Evolutionary conservation across 331 rosid species (phyloP).

Genomic region (Phaseolus coccineus): DNA sequence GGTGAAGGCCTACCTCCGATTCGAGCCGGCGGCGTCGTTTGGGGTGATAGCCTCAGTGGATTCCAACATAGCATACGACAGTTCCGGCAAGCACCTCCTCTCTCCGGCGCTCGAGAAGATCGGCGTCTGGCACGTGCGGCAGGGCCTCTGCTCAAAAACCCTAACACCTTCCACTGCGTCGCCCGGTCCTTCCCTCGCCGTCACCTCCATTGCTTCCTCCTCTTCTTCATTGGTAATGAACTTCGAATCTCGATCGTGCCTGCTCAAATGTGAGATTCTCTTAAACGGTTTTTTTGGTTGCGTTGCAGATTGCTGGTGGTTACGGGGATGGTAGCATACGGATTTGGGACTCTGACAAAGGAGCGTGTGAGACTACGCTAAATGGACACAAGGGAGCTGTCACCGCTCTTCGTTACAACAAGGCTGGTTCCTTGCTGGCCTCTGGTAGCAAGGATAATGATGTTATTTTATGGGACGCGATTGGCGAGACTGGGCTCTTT

Average conservation of each 20-base stretch:
- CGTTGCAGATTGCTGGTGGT: slow-evolving; percentile 78
- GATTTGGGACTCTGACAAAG: slow-evolving; percentile 80
- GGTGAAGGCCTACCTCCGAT: slow-evolving; percentile 94
- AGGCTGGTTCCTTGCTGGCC: slow-evolving; percentile 82
- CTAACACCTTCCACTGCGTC: slow-evolving; percentile 63
- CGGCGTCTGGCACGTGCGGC: slow-evolving; percentile 89
- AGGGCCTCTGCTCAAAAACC: slow-evolving; percentile 80
- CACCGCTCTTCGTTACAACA: slow-evolving; percentile 74
- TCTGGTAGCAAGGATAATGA: slow-evolving; percentile 96
- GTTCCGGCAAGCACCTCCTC: slow-evolving; percentile 83
- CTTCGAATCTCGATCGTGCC: neutral
- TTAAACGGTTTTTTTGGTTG: slow-evolving; percentile 23
- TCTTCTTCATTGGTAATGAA: slow-evolving; percentile 51
- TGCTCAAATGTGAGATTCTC: neutral
- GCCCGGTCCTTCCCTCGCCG: slow-evolving; percentile 68
- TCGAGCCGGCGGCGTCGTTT: slow-evolving; percentile 79
- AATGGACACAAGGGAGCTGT: slow-evolving; percentile 97
- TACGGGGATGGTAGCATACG: slow-evolving; percentile 87
- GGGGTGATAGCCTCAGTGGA: slow-evolving; percentile 87
- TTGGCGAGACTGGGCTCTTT: slow-evolving; percentile 88
- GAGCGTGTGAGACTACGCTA: slow-evolving; percentile 82
- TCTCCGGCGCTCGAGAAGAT: slow-evolving; percentile 89
- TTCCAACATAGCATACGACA: slow-evolving; percentile 70
- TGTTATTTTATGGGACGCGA: slow-evolving; percentile 86
- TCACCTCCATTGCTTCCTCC: slow-evolving; percentile 77